These are phyloP conservation scores for Penicillium sp. DNA, from an alignment of 2,329 filamentous ascomycete genomes.

Conservation along the genomic window DNA sequence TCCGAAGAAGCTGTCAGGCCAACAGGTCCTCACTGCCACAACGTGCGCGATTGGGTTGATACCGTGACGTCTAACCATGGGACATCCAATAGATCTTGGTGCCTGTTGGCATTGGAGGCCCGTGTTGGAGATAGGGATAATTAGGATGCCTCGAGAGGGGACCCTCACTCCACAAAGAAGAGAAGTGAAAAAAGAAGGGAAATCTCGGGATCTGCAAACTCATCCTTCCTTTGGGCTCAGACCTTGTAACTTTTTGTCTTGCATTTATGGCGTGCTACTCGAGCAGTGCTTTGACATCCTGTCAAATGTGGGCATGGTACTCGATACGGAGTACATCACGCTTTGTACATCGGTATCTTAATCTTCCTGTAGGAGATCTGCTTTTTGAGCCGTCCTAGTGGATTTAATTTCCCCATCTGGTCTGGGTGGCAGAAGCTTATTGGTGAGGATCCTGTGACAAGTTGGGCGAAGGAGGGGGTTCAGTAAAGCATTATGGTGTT, in stretches of 20 bases:
- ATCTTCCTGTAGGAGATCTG: too few species aligned
- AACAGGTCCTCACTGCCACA: neutral
- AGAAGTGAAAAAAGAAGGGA: neutral
- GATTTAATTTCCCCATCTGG: neutral
- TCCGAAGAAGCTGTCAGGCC: neutral
- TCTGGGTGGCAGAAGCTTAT: neutral
- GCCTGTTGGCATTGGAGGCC: too few species aligned
- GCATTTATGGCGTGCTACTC: conserved; percentile 2
- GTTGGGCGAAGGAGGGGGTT: neutral
- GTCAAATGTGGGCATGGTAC: neutral
- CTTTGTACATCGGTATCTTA: neutral
- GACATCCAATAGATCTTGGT: too few species aligned
- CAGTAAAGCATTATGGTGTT: neutral
- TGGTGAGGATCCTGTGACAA: neutral
- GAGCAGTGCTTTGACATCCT: neutral
- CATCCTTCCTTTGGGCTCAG: neutral
- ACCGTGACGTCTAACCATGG: too few species aligned
- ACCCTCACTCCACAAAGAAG: too few species aligned
- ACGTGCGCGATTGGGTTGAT: neutral
- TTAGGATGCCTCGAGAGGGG: neutral
- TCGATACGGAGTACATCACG: neutral
- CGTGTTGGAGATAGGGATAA: neutral
- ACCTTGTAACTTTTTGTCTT: too few species aligned
- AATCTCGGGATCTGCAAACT: neutral
- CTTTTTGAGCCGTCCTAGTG: neutral